These are phyloP conservation scores for Alternaria sp. DNA, from an alignment of 2,329 filamentous ascomycete genomes.

Conservation along the genomic window DNA sequence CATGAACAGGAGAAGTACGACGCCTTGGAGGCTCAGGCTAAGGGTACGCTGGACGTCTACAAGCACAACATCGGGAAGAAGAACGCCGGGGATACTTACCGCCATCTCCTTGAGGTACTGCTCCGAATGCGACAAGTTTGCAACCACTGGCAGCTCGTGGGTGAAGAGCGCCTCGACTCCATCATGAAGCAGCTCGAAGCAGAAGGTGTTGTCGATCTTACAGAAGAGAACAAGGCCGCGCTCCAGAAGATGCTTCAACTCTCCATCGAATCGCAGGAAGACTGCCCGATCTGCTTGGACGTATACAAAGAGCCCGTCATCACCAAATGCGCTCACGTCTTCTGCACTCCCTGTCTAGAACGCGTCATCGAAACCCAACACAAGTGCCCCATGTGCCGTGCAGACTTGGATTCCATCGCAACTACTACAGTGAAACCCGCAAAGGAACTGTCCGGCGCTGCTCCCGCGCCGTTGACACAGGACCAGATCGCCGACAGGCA, in stretches of 20 bases:
- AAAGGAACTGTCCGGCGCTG: constrained; percentile 53
- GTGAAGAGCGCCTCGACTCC: constrained; percentile 70
- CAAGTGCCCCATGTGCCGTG: constrained; percentile 85
- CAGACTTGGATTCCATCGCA: constrained; percentile 59
- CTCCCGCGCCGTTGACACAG: constrained; percentile 24
- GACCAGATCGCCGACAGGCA: constrained; percentile 61
- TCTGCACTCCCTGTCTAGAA: constrained; percentile 75
- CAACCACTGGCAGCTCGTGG: constrained; percentile 86
- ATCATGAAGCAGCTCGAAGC: constrained; percentile 73
- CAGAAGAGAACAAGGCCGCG: constrained; percentile 71
- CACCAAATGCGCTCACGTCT: constrained; percentile 82
- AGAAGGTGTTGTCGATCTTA: constrained; percentile 71
- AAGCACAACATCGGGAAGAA: constrained; percentile 53
- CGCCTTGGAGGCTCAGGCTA: constrained; percentile 72
- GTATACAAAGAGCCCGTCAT: constrained; percentile 75
- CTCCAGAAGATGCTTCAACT: constrained; percentile 78
- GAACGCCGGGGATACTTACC: constrained; percentile 62
- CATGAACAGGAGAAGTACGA: constrained; percentile 82
- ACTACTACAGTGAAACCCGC: constrained; percentile 70
- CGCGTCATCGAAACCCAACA: constrained; percentile 76
- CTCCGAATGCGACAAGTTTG: constrained; percentile 85
- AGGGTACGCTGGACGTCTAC: constrained; percentile 70
- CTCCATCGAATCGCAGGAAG: constrained; percentile 79
- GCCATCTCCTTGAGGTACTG: constrained; percentile 78
- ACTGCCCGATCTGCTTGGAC: constrained; percentile 84